Percentiles rank a stretch among this genome's conserved stretches.
Evolutionary conservation across 495 filamentous ascomycete genomes (phyloP).

Genomic region (Daldinia loculata): DNA sequence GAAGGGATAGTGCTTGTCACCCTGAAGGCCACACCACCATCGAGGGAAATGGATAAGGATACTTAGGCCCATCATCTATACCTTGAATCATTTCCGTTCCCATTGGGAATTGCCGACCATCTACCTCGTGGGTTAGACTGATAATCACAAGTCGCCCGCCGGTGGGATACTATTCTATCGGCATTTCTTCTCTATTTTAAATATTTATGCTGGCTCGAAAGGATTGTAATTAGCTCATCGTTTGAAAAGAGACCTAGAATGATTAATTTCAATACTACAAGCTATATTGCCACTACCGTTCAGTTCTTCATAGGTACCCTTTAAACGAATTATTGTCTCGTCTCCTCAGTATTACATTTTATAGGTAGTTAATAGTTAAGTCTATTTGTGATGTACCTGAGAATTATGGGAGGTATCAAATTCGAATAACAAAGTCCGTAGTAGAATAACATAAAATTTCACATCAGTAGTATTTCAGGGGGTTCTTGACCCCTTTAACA

Average conservation of each 20-base stretch:
- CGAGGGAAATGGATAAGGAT: slow-evolving; percentile 6
- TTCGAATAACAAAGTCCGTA: no score
- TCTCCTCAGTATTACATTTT: background rate
- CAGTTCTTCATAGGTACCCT: background rate
- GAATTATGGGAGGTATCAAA: no score
- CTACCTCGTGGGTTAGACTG: background rate
- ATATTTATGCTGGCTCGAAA: background rate
- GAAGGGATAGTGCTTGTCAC: slow-evolving; percentile 34
- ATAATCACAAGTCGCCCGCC: background rate
- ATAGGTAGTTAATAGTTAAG: background rate
- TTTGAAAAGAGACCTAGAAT: background rate
- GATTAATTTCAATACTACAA: background rate
- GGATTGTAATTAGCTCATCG: background rate
- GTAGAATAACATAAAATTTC: no score
- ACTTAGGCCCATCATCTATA: background rate
- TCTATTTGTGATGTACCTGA: background rate
- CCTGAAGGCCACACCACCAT: slow-evolving; percentile 44
- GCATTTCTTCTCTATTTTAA: background rate
- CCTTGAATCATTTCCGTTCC: background rate
- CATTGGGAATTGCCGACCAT: background rate
- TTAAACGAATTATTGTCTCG: no score
- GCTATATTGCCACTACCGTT: background rate
- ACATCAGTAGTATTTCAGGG: no score
- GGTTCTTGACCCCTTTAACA: no score
- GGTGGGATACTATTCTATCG: background rate